These are phyloP conservation scores for Vitis labrusca DNA, from an alignment of 164 flowering plant genomes.

Conservation along the genomic window DNA sequence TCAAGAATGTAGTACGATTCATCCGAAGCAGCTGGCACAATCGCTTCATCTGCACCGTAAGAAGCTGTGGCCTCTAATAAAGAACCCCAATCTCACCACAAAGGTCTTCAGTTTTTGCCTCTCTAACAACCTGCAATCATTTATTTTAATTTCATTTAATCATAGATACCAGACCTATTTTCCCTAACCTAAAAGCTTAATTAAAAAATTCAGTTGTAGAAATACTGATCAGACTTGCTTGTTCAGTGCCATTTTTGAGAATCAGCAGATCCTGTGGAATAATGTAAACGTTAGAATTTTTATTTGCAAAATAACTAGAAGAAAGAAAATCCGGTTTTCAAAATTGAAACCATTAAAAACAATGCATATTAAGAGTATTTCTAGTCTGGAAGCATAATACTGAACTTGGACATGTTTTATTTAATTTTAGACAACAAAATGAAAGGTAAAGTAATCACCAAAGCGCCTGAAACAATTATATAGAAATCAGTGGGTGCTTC, in stretches of 20 bases:
- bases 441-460: constrained; percentile 44
- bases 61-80: constrained; percentile 89
- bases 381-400: neutral
- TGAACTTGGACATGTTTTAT: no score
- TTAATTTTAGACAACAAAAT: neutral
- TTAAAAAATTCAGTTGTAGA: neutral
- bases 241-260: constrained; percentile 64
- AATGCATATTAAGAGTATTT: no score
- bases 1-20: constrained; percentile 79
- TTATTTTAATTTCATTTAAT: neutral
- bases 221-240: constrained; percentile 35
- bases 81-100: constrained; percentile 90
- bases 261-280: constrained; percentile 68
- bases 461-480: constrained; percentile 75
- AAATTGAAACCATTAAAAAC: no score
- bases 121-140: constrained; percentile 62
- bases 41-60: constrained; percentile 82
- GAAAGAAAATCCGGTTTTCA: no score
- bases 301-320: no score
- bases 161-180: neutral
- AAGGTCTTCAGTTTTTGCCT: constrained; percentile 67
- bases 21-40: constrained; percentile 77
- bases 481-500: constrained; percentile 98
- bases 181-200: neutral
- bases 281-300: constrained; percentile 7